phyloP scores from a whole-genome alignment of 495 filamentous ascomycete species.

The Penicillium subrubescens region DNA sequence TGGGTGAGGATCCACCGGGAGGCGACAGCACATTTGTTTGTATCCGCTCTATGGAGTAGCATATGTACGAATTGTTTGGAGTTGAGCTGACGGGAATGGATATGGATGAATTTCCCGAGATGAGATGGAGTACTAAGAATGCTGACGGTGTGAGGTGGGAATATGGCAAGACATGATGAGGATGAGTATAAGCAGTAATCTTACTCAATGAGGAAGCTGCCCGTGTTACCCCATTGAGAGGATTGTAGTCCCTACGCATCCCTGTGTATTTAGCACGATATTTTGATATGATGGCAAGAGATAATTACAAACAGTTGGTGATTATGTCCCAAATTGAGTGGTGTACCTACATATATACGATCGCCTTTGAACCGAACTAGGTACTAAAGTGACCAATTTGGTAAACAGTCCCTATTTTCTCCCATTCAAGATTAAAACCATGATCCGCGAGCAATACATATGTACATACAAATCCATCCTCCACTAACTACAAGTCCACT shows the following conservation, averaged over 20 bases:
- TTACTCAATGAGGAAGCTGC: not conserved
- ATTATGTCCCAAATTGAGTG: too few relatives aligned
- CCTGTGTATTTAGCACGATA: not conserved
- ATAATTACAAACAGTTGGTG: not conserved
- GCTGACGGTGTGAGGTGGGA: not conserved
- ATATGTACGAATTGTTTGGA: not conserved
- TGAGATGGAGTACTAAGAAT: not conserved
- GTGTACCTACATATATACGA: too few relatives aligned
- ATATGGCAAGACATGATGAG: not conserved
- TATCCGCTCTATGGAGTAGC: not conserved
- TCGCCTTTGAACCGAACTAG: too few relatives aligned
- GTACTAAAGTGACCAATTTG: not conserved
- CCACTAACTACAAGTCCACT: not conserved
- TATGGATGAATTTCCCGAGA: not conserved
- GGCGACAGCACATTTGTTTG: not conserved
- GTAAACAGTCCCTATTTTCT: not conserved
- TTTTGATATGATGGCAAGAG: not conserved
- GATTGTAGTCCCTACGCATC: not conserved
- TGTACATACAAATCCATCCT: too few relatives aligned
- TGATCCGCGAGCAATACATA: not conserved
- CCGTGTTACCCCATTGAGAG: not conserved
- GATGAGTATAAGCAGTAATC: not conserved
- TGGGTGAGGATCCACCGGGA: slow-evolving; percentile 2
- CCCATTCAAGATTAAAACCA: not conserved
- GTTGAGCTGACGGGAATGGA: not conserved